Evolutionary conservation across 1,284 basidiomycete species (phyloP), one percentile per base, ranked within the genome.

Genomic region (Malassezia cuniculi): DNA sequence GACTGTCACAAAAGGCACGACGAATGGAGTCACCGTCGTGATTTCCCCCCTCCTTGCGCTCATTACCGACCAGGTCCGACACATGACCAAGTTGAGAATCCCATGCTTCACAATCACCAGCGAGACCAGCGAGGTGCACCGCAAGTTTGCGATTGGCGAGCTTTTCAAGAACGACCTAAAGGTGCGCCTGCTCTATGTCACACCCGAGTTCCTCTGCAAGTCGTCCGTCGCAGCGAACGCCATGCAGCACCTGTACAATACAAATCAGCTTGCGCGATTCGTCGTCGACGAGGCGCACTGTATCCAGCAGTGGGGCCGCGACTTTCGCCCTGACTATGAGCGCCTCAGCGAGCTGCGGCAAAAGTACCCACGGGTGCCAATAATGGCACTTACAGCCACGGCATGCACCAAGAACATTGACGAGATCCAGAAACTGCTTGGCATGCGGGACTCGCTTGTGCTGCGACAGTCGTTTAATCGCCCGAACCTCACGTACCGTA

Each of bases 261-360:
- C 71, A 10, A 70, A 74, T 3, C 69, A 75, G 42, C 68, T 97
- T 20, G 86, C 85, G 5, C 75, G 90, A 18, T 93, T 97, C 61
- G 86, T 94, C 0, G 76, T 95, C 38, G 93, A 97, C 61, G 90
- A 97, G 62, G 90, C 87, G 1, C 93, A 97, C 65, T 87, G 86
- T 65, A 83, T 95, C 25, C 72, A 71, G 46, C 71, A 78, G 12
- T 86, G 82, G 83, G 84, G 85, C 5, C 76, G 82, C 55, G 79
- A 83, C 56, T 87, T 87, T 58, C 76, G 85, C 3, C 65, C 61
- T 3, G 68, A 71, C 53, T 72, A 72, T 59, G 69, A 68, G 39
- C 53, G 67, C 41, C 71, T 97, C 18, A 76, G 76, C 12, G 65
- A 72, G 10, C 72, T 95, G 27, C 79, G 85, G 21, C 68, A 73